Percentiles rank a stretch among this genome's conserved stretches.
phyloP scores from a whole-genome alignment of 1,284 basidiomycete species.

The Puccinia triticina region DNA sequence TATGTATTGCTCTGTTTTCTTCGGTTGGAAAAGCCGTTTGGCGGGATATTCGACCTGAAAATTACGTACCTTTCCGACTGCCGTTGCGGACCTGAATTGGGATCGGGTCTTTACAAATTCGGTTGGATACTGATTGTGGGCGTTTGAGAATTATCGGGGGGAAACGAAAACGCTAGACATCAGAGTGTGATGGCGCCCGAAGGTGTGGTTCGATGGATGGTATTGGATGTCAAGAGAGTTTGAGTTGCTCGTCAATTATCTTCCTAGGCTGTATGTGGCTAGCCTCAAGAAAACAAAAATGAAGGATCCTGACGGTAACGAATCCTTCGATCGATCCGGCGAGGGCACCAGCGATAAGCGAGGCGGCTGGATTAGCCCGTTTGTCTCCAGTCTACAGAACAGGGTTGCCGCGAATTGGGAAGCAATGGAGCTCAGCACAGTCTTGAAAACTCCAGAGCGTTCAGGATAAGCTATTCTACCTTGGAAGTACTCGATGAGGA shows the following conservation, averaged over 20 bases:
- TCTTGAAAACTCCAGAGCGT: background rate
- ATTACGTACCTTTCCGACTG: conserved; percentile 57
- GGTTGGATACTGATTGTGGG: conserved; percentile 78
- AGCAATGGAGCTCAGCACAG: too few relatives aligned
- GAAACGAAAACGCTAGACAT: background rate
- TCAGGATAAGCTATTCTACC: background rate
- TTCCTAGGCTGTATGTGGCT: background rate
- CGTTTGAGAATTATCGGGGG: background rate
- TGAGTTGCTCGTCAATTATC: background rate
- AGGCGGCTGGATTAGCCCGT: conserved; percentile 25
- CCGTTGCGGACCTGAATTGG: conserved; percentile 62
- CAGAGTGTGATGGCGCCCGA: conserved; percentile 7
- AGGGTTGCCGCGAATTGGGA: background rate
- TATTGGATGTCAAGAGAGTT: background rate
- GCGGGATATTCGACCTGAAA: conserved; percentile 63
- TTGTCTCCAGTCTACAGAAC: background rate
- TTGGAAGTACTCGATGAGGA: conserved; percentile 2
- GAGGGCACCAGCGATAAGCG: conserved; percentile 81
- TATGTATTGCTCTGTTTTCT: background rate
- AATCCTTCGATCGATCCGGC: conserved; percentile 87
- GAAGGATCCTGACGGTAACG: conserved; percentile 59
- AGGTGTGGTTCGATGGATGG: too few relatives aligned
- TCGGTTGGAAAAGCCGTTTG: background rate
- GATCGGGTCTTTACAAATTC: conserved; percentile 79
- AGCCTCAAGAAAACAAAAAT: background rate